phyloP scores from a whole-genome alignment of 306 rosid genomes.

The Vigna reflexopilosa region DNA sequence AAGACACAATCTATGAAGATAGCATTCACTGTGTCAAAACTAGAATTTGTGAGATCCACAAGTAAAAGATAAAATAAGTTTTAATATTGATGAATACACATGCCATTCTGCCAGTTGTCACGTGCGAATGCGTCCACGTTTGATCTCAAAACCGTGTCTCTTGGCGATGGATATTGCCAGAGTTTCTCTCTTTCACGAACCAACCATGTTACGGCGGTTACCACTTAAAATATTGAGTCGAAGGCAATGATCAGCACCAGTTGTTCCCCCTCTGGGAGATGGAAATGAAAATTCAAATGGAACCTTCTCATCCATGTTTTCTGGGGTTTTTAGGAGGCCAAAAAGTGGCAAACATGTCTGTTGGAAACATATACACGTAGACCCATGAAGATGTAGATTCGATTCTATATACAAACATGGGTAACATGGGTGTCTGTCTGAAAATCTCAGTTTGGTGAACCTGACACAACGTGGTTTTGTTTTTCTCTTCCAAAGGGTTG shows the following conservation, averaged over 20 bases:
- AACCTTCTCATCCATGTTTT: conserved; percentile 1
- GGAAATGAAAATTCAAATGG: background rate
- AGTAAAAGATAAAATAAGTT: background rate
- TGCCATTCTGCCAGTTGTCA: background rate
- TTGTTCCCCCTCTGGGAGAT: background rate
- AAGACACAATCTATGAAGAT: background rate
- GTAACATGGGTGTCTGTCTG: conserved; percentile 56
- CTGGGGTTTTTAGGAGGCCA: conserved; percentile 13
- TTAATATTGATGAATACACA: background rate
- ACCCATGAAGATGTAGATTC: conserved; percentile 35
- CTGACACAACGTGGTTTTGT: background rate
- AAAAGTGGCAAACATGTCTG: conserved; percentile 51
- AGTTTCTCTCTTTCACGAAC: background rate
- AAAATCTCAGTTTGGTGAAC: conserved; percentile 18
- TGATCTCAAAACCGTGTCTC: conserved; percentile 24
- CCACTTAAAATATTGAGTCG: background rate
- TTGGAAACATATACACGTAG: conserved; percentile 43
- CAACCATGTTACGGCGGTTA: conserved; percentile 2
- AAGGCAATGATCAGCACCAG: background rate
- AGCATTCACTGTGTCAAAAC: background rate
- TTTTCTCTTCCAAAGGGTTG: background rate
- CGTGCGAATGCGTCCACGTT: conserved; percentile 9
- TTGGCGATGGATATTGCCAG: conserved; percentile 6
- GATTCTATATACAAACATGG: conserved; percentile 37
- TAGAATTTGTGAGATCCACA: background rate